Percentiles rank a stretch among this genome's conserved stretches.
Evolutionary conservation across 805 yeast genomes (phyloP).

Genomic region (Naumovozyma castellii): DNA sequence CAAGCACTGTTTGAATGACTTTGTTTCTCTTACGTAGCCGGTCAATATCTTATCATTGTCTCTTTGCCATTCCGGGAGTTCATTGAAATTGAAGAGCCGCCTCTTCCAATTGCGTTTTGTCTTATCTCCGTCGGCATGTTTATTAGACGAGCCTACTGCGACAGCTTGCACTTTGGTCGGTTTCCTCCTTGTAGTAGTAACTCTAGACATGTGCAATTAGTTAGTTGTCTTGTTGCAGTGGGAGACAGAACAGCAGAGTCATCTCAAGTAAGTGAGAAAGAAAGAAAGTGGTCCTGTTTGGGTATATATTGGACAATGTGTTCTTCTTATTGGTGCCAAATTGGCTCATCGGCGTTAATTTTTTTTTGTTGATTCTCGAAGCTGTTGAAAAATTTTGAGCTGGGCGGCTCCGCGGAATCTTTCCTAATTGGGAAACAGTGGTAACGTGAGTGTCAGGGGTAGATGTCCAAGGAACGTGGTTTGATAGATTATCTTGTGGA

Average conservation of each 20-base stretch:
- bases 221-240: no score
- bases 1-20: constrained; percentile 38
- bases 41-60: constrained; percentile 59
- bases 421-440: no score
- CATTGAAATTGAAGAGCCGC: constrained; percentile 34
- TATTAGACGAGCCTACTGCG: not conserved
- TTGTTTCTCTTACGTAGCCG: constrained; percentile 55
- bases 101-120: not conserved
- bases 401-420: no score
- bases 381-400: not conserved
- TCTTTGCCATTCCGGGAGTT: constrained; percentile 62
- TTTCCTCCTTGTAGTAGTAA: not conserved
- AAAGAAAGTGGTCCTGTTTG: no score
- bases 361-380: not conserved
- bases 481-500: no score
- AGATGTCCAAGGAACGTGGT: no score
- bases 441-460: no score
- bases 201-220: not conserved
- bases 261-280: no score
- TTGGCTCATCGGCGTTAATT: not conserved
- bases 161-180: not conserved
- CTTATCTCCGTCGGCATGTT: not conserved
- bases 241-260: no score
- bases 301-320: no score
- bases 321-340: no score